These are phyloP conservation scores for Globisporangium mamillatum DNA, from an alignment of 352 stramenopile genomes.

Conservation along the genomic window DNA sequence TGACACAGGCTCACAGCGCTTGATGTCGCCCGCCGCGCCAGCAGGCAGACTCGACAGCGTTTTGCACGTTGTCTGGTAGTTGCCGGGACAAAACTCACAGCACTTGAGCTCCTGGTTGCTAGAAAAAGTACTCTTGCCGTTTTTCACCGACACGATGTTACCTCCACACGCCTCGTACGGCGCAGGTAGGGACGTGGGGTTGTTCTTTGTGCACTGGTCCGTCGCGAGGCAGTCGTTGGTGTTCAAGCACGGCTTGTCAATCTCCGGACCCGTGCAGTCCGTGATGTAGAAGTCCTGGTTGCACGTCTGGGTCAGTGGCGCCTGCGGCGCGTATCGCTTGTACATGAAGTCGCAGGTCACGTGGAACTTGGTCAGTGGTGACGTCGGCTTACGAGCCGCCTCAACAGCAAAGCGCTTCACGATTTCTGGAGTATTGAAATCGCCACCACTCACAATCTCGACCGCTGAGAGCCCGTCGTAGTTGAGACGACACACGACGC, in stretches of 20 bases:
- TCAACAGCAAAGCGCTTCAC: slow-evolving; percentile 50
- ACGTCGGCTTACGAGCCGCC: slow-evolving; percentile 31
- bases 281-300: slow-evolving; percentile 49
- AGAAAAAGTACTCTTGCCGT: neutral
- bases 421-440: no score
- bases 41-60: slow-evolving; percentile 41
- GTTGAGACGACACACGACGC: slow-evolving; percentile 38
- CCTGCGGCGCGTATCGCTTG: slow-evolving; percentile 20
- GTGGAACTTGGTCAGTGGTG: slow-evolving; percentile 39
- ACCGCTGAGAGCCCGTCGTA: slow-evolving; percentile 15
- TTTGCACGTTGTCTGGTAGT: slow-evolving; percentile 29
- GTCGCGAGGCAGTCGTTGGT: slow-evolving; percentile 29
- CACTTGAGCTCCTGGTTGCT: slow-evolving; percentile 15
- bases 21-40: slow-evolving; percentile 32
- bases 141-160: slow-evolving; percentile 25
- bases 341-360: slow-evolving; percentile 63
- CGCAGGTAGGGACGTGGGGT: slow-evolving; percentile 14
- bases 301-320: slow-evolving; percentile 30
- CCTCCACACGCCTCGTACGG: slow-evolving; percentile 53
- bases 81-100: slow-evolving; percentile 42
- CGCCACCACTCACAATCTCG: slow-evolving; percentile 23
- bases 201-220: slow-evolving; percentile 25
- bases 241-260: slow-evolving; percentile 29
- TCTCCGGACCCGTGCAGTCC: slow-evolving; percentile 52
- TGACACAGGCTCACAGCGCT: slow-evolving; percentile 41